Evolutionary conservation across 371 early-diverging fungal species (phyloP).

Genomic region (Mucor piriformis): DNA sequence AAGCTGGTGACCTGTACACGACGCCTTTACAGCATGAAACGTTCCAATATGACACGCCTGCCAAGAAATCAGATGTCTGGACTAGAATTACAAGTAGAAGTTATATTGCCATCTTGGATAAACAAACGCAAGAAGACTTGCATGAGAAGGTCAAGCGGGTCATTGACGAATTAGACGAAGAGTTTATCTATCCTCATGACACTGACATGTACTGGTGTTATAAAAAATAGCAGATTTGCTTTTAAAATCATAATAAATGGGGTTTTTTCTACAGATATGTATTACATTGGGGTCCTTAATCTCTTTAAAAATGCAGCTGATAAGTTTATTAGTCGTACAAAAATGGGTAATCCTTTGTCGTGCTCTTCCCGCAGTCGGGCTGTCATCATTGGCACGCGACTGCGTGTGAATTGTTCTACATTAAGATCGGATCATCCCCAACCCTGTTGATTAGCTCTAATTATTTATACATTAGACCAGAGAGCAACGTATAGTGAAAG

Average conservation of each 20-base stretch:
- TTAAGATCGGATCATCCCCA: too few relatives aligned
- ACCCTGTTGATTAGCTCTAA: too few relatives aligned
- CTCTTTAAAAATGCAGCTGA: too few relatives aligned
- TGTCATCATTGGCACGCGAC: too few relatives aligned
- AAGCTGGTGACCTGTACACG: conserved; percentile 26
- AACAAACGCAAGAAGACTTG: conserved; percentile 24
- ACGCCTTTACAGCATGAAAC: conserved; percentile 27
- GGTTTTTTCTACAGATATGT: too few relatives aligned
- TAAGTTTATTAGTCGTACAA: too few relatives aligned
- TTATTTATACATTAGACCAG: too few relatives aligned
- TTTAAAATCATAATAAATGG: background rate
- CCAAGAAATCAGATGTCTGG: conserved; percentile 28
- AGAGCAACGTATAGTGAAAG: too few relatives aligned
- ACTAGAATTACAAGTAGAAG: conserved; percentile 44
- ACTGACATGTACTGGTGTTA: conserved; percentile 39
- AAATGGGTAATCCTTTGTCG: too few relatives aligned
- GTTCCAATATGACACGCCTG: conserved; percentile 26
- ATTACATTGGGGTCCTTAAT: too few relatives aligned
- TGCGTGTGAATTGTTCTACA: too few relatives aligned
- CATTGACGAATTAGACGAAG: conserved; percentile 20
- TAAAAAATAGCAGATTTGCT: conserved; percentile 16
- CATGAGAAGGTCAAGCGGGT: conserved; percentile 26
- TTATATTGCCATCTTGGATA: conserved; percentile 42
- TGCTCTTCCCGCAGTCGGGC: too few relatives aligned
- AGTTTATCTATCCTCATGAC: conserved; percentile 36